Base-by-base conservation (phyloP, 1,139 yeast species). In the Pichiaceae sp. region DNA sequence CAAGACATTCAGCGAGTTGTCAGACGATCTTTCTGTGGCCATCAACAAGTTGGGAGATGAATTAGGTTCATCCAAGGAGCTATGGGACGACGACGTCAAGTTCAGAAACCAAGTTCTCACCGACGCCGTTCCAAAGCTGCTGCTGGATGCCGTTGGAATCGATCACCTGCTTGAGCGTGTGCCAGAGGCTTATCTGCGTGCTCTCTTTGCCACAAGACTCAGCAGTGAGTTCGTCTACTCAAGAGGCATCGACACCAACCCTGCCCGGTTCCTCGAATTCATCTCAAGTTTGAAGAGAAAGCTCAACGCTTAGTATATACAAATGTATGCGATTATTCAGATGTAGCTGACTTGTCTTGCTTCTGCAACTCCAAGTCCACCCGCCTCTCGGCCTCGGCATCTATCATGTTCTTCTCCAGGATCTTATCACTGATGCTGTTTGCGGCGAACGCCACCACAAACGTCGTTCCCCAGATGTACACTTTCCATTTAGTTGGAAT, bases 21-120 rank as follows among this genome's bases (percentile, higher is more conserved):
- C 96, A 18, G 96, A 91, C 60, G 78, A 79, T 49, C 69, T 91
- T 41, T 86, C 96, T 4, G 71, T 73, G 46, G 81, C 95, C 32
- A 91, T 91, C 55, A 91, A 89, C 62, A 82, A 82, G 52, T 72
- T 91, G 52, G 86, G 83, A 41, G 97, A 87, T 58, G 95, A 89
- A 63, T 72, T 91, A 51, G 80, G 93, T 33, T 71, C 75, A 40
- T 81, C 94, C 28, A 78, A 78, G 51, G 87, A 80, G 54, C 68
- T 91, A 54, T 91, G 97, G 96, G 70, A 71, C 41, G 83, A 81
- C 48, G 96, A 91, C 56, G 63, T 64, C 17, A 70, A 63, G 34
- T 81, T 91, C 66, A 76, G 96, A 63, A 77, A 85, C 56, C 78
- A 77, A 16, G 80, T 91, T 29, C 70, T 91, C 48, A 57, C 70